These are phyloP conservation scores for Hypericum perforatum DNA, from an alignment of 345 rosid species.

Conservation along the genomic window DNA sequence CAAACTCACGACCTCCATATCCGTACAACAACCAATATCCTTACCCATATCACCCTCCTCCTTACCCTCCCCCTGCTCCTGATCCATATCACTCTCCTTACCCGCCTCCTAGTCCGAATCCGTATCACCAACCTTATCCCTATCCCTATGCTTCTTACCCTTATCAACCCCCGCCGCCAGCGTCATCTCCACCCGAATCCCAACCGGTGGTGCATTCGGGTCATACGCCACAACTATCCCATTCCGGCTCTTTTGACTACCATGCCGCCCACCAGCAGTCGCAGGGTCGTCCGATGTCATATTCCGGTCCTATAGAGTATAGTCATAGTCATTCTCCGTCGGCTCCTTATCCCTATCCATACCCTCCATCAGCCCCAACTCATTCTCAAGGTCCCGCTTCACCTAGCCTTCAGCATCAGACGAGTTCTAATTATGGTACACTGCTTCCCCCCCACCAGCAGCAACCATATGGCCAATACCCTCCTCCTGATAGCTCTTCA, in stretches of 20 bases:
- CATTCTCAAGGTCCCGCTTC: slow-evolving; percentile 18
- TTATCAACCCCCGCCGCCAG: background rate
- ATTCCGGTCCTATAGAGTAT: slow-evolving; percentile 37
- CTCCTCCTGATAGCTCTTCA: slow-evolving; percentile 31
- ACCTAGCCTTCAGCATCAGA: slow-evolving; percentile 32
- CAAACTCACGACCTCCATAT: slow-evolving; percentile 9
- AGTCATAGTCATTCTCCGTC: slow-evolving; percentile 19
- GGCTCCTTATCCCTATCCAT: slow-evolving; percentile 32
- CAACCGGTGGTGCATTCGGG: background rate
- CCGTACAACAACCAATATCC: slow-evolving; percentile 38
- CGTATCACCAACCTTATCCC: slow-evolving; percentile 32
- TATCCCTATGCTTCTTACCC: slow-evolving; percentile 8
- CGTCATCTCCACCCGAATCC: slow-evolving; percentile 11
- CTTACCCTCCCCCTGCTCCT: slow-evolving; percentile 42
- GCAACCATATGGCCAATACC: slow-evolving; percentile 21
- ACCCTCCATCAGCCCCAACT: slow-evolving; percentile 24
- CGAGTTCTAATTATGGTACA: slow-evolving; percentile 38
- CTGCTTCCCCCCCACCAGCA: slow-evolving; percentile 32
- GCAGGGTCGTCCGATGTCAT: slow-evolving; percentile 16
- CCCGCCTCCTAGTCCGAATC: slow-evolving; percentile 45
- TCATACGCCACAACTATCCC: slow-evolving; percentile 12
- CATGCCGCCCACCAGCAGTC: slow-evolving; percentile 10
- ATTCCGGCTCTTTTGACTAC: slow-evolving; percentile 11
- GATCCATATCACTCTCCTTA: slow-evolving; percentile 34
- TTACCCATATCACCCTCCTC: slow-evolving; percentile 28